Conservation (phyloP, 371 early-diverging fungal species). For the Mucor indicus region DNA sequence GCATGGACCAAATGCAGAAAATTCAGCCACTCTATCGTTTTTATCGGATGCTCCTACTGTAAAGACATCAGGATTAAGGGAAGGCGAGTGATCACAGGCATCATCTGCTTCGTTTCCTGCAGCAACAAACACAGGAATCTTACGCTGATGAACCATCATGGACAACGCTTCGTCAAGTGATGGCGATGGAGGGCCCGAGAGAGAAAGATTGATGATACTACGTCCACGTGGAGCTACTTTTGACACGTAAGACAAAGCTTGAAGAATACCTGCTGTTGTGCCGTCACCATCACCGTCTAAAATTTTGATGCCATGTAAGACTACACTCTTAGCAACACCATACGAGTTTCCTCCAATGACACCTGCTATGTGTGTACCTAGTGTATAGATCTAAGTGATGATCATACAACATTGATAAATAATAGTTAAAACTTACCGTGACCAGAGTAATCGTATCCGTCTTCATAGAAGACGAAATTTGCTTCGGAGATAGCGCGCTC, state of each 20-base stretch:
- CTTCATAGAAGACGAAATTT: constrained; percentile 53
- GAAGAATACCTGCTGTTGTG: constrained; percentile 26
- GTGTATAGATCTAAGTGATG: neutral
- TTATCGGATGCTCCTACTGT: constrained; percentile 64
- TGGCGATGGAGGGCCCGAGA: constrained; percentile 50
- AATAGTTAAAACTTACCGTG: constrained; percentile 33
- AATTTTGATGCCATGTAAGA: constrained; percentile 64
- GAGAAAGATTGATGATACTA: constrained; percentile 55
- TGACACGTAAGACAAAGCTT: constrained; percentile 29
- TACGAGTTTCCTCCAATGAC: constrained; percentile 52
- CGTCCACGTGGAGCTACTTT: constrained; percentile 22
- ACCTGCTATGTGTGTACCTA: constrained; percentile 72
- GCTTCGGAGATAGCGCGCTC: constrained; percentile 76
- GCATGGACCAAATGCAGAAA: constrained; percentile 55
- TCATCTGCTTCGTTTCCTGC: constrained; percentile 69
- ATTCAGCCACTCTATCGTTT: constrained; percentile 44
- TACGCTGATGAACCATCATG: constrained; percentile 37
- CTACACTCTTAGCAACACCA: constrained; percentile 68
- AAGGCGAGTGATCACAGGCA: constrained; percentile 73
- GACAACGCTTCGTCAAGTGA: constrained; percentile 38
- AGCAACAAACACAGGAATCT: constrained; percentile 55
- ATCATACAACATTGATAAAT: neutral
- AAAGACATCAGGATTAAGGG: constrained; percentile 57
- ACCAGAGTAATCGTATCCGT: constrained; percentile 42
- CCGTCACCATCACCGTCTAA: constrained; percentile 55